Conservation (phyloP, 2,329 filamentous ascomycete species). For the Aspergillus calidoustus region DNA sequence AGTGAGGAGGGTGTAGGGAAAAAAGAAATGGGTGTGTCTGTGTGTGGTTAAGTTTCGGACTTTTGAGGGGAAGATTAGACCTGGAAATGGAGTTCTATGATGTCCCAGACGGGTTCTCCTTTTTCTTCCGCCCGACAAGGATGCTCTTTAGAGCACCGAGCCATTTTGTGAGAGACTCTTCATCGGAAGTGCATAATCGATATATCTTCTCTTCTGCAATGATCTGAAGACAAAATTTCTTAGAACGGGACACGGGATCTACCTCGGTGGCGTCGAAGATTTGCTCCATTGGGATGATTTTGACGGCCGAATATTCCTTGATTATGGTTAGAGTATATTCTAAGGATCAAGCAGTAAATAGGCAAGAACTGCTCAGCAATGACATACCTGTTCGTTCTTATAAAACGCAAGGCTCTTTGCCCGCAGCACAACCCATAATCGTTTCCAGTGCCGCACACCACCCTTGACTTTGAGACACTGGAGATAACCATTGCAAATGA, state of each 20-base stretch:
- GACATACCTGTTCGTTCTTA: slow-evolving; percentile 71
- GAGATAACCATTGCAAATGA: slow-evolving; percentile 93
- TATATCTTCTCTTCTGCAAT: slow-evolving; percentile 91
- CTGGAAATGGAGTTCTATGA: slow-evolving; percentile 4
- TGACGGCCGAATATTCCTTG: slow-evolving; percentile 82
- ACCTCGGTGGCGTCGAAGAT: slow-evolving; percentile 93
- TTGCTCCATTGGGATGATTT: slow-evolving; percentile 76
- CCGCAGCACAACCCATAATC: slow-evolving; percentile 88
- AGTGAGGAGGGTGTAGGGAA: not conserved
- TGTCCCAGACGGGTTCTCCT: slow-evolving; percentile 28
- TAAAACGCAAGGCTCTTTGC: slow-evolving; percentile 86
- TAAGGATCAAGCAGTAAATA: not conserved
- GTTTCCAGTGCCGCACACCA: slow-evolving; percentile 91
- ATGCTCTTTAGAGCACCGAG: slow-evolving; percentile 87
- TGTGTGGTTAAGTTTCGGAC: not conserved
- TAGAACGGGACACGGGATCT: slow-evolving; percentile 82
- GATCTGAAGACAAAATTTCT: slow-evolving; percentile 85
- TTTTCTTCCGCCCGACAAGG: slow-evolving; percentile 42
- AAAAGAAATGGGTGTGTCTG: not conserved
- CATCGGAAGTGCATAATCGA: slow-evolving; percentile 75
- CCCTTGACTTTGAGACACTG: slow-evolving; percentile 78
- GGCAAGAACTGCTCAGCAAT: not conserved
- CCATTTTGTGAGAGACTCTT: slow-evolving; percentile 81
- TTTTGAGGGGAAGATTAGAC: not conserved
- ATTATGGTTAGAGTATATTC: slow-evolving; percentile 6